Percentiles rank a stretch among this genome's conserved stretches.
Conservation (phyloP, 148 eudicot genomes). For the Oxyria digyna region DNA sequence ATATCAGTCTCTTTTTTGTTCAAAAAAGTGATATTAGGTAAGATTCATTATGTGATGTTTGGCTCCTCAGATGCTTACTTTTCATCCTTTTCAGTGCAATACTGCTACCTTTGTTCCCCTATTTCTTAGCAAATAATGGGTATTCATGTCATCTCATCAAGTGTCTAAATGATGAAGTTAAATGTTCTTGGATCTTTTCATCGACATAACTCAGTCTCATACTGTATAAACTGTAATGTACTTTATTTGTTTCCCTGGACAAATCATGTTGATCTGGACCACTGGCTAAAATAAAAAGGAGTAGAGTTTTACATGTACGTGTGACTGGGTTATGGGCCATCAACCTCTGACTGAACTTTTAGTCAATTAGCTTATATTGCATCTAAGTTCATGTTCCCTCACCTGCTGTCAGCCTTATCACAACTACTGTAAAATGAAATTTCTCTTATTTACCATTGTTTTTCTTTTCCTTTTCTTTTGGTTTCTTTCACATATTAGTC, state of each 20-base stretch:
- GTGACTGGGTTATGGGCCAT: neutral
- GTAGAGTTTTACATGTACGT: neutral
- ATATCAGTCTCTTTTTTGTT: neutral
- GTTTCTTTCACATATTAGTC: slow-evolving; percentile 26
- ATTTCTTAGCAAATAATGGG: neutral
- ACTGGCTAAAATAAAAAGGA: neutral
- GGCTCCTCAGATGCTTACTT: neutral
- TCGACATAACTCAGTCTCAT: neutral
- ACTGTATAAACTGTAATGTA: neutral
- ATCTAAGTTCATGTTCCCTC: neutral
- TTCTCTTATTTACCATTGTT: neutral
- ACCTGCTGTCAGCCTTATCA: no score
- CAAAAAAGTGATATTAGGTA: neutral
- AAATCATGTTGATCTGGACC: neutral
- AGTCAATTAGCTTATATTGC: neutral
- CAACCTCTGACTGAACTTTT: neutral
- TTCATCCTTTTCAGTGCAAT: neutral
- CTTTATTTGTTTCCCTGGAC: neutral
- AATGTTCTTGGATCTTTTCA: neutral
- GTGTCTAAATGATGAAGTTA: neutral
- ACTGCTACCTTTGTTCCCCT: neutral
- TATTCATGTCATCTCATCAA: neutral
- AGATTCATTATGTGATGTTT: neutral
- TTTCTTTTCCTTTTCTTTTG: neutral
- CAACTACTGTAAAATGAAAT: neutral